Evolutionary conservation across 495 filamentous ascomycete species (phyloP).

Genomic region (Tuber indicum): DNA sequence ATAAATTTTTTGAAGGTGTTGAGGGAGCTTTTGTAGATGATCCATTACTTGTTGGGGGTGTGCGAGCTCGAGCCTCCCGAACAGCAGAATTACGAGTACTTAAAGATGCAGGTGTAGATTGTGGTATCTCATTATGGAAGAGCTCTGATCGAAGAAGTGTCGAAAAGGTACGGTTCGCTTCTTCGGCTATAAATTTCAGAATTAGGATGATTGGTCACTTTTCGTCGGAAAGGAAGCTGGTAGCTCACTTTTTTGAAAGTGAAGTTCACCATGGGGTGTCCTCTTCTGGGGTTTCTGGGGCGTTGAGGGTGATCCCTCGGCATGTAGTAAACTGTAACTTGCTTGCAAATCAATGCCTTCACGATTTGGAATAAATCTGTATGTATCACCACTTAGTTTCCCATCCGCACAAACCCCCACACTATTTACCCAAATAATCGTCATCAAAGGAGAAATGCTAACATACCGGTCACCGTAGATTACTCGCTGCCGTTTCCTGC

Average conservation of each 20-base stretch:
- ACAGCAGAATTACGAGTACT: conserved; percentile 42
- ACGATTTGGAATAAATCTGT: conserved; percentile 89
- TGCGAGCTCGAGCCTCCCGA: conserved; percentile 61
- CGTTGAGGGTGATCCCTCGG: conserved; percentile 84
- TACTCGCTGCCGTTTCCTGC: conserved; percentile 41
- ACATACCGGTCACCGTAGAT: conserved; percentile 40
- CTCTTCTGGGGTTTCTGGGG: conserved; percentile 76
- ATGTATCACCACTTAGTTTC: conserved; percentile 17
- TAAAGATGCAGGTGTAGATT: conserved; percentile 60
- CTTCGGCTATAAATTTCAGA: conserved; percentile 59
- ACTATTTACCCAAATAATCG: conserved; percentile 1
- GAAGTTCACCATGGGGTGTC: conserved; percentile 80
- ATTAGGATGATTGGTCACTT: conserved; percentile 43
- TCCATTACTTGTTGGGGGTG: conserved; percentile 65
- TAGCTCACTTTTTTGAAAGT: conserved; percentile 82
- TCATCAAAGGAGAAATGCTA: background rate
- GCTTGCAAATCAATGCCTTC: conserved; percentile 89
- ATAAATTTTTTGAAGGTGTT: conserved; percentile 94
- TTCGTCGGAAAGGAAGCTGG: background rate
- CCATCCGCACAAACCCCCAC: conserved; percentile 5
- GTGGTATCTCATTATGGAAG: conserved; percentile 82
- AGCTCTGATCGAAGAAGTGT: conserved; percentile 82
- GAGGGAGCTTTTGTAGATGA: conserved; percentile 64
- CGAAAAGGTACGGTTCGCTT: conserved; percentile 88
- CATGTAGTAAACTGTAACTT: conserved; percentile 81